Percentiles rank a stretch among this genome's conserved stretches.
These are phyloP conservation scores for Tuber melanosporum DNA, from an alignment of 495 filamentous ascomycete genomes.

Conservation along the genomic window DNA sequence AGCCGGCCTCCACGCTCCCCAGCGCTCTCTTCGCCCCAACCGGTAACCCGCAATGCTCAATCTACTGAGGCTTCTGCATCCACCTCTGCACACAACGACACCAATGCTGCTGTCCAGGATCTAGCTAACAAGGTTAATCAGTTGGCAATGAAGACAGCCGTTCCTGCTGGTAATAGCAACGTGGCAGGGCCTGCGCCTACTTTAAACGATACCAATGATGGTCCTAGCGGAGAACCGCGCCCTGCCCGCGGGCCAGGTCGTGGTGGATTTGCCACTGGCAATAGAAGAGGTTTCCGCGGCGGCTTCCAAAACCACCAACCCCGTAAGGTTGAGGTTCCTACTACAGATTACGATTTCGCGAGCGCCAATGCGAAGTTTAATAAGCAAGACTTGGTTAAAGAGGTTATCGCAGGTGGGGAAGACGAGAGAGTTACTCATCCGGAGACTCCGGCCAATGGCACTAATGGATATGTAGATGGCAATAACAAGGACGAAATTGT, in stretches of 20 bases:
- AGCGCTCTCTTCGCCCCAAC: conserved; percentile 41
- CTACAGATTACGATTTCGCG: conserved; percentile 88
- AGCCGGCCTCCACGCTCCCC: conserved; percentile 43
- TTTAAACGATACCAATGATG: conserved; percentile 13
- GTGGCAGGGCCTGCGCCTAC: conserved; percentile 7
- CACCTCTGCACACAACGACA: conserved; percentile 31
- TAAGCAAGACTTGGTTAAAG: conserved; percentile 90
- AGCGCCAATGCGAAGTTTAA: conserved; percentile 94
- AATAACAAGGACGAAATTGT: conserved; percentile 40
- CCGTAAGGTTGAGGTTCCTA: conserved; percentile 77
- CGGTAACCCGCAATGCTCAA: conserved; percentile 33
- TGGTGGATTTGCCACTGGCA: conserved; percentile 52
- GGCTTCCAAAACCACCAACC: conserved; percentile 50
- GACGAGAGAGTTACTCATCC: conserved; percentile 29
- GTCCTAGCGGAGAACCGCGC: conserved; percentile 9
- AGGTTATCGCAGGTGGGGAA: conserved; percentile 62
- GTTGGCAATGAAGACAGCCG: conserved; percentile 62
- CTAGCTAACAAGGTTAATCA: conserved; percentile 79
- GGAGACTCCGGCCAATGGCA: conserved; percentile 19
- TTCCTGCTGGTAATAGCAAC: conserved; percentile 35
- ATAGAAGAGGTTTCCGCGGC: conserved; percentile 51
- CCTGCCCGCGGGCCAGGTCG: conserved; percentile 45
- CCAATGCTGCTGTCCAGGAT: conserved; percentile 58
- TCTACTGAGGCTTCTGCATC: conserved; percentile 34
- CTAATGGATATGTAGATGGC: conserved; percentile 23